phyloP scores from a whole-genome alignment of 2,329 filamentous ascomycete species.

The Venturia aucupariae region DNA sequence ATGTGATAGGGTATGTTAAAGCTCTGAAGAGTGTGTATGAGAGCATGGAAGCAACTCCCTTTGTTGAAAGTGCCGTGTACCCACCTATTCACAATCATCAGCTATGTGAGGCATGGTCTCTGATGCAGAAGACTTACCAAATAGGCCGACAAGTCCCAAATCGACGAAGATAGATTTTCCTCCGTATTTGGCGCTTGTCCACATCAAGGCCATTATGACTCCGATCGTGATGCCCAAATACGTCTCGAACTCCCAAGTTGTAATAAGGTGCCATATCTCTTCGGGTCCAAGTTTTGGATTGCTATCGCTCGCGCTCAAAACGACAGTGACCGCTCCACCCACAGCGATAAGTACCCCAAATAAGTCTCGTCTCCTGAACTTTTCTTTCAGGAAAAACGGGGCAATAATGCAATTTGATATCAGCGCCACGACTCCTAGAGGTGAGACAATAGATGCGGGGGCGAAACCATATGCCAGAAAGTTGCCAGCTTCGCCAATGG shows the following conservation, averaged over 20 bases:
- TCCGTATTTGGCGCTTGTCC: conserved; percentile 76
- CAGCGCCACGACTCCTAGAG: conserved; percentile 89
- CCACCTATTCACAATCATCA: conserved; percentile 50
- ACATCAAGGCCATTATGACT: conserved; percentile 70
- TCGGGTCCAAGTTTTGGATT: conserved; percentile 87
- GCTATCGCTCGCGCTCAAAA: conserved; percentile 78
- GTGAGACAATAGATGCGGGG: conserved; percentile 93
- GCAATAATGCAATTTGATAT: conserved; percentile 97
- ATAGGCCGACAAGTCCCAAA: conserved; percentile 82
- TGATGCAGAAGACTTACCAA: conserved; percentile 49
- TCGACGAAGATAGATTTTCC: conserved; percentile 82
- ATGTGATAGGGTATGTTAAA: conserved; percentile 86
- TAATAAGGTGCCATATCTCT: conserved; percentile 84
- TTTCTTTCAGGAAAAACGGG: conserved; percentile 85
- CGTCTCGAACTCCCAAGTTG: conserved; percentile 78
- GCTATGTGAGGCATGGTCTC: conserved; percentile 12
- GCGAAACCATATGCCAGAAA: conserved; percentile 97
- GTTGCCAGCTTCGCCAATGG: conserved; percentile 85
- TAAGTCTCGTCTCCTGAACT: conserved; percentile 74
- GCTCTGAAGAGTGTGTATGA: conserved; percentile 84
- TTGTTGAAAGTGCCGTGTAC: conserved; percentile 94
- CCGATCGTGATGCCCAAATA: conserved; percentile 70
- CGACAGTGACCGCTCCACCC: conserved; percentile 80
- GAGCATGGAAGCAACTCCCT: conserved; percentile 89
- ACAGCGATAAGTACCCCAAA: conserved; percentile 84